These are phyloP conservation scores for Closterium sp. DNA, from an alignment of 139 green algal species.

Conservation along the genomic window DNA sequence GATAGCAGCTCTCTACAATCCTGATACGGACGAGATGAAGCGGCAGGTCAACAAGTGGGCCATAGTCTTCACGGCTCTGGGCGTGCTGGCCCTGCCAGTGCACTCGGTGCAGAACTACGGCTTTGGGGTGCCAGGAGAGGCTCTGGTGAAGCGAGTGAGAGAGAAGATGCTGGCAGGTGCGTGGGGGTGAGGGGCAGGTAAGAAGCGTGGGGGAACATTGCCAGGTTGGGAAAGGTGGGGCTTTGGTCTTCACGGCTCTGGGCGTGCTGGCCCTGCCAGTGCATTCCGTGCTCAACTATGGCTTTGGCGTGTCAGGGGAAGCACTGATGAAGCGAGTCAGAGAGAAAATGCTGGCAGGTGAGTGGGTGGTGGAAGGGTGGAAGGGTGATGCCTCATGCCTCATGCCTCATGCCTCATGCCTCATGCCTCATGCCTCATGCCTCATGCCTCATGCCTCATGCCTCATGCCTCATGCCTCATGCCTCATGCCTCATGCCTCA, in stretches of 20 bases:
- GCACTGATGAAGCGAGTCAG: slow-evolving; percentile 31
- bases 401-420: no score
- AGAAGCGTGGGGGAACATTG: neutral
- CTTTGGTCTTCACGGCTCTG: neutral
- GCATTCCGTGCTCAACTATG: neutral
- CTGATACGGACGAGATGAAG: neutral
- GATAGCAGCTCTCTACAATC: neutral
- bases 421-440: no score
- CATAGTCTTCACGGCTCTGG: slow-evolving; percentile 4
- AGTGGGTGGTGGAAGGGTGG: neutral
- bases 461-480: neutral
- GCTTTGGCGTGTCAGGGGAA: slow-evolving; percentile 15
- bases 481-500: neutral
- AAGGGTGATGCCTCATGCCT: no score
- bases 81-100: neutral
- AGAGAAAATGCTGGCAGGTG: slow-evolving; percentile 19
- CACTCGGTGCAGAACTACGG: slow-evolving; percentile 4
- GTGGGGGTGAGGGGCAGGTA: neutral
- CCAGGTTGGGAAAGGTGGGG: neutral
- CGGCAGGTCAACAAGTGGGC: neutral
- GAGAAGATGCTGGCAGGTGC: slow-evolving; percentile 25
- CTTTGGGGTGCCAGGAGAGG: slow-evolving; percentile 22
- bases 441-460: no score
- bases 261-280: neutral
- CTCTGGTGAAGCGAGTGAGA: slow-evolving; percentile 29